These are phyloP conservation scores for Areca catechu DNA, from an alignment of 176 grass and related monocot genomes.

Conservation along the genomic window DNA sequence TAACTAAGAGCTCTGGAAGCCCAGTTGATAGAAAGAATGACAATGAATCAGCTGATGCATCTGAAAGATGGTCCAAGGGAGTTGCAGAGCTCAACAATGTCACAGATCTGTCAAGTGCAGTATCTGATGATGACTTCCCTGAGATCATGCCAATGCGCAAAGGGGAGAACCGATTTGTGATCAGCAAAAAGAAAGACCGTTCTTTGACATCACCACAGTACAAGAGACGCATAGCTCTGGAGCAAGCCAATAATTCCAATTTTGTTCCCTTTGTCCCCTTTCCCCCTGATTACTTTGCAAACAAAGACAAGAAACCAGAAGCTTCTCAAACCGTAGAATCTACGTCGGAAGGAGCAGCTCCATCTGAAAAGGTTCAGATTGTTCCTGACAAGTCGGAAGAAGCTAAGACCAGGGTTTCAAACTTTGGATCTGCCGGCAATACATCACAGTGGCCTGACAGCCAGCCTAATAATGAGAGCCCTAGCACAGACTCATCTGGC, in stretches of 20 bases:
- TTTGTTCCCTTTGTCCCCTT: conserved; percentile 89
- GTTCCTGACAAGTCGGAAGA: neutral
- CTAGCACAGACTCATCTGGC: conserved; percentile 9
- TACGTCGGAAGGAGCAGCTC: conserved; percentile 19
- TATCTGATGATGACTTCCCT: conserved; percentile 45
- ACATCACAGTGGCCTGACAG: conserved; percentile 14
- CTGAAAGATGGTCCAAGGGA: conserved; percentile 40
- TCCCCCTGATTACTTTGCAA: conserved; percentile 82
- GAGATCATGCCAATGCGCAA: conserved; percentile 82
- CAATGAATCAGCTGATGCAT: conserved; percentile 12
- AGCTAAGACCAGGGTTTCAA: neutral
- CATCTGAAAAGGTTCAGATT: conserved; percentile 12
- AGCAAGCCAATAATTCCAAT: conserved; percentile 57
- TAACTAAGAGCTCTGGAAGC: neutral
- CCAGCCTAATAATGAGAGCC: conserved; percentile 22
- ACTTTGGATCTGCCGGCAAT: conserved; percentile 12
- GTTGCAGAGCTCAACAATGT: conserved; percentile 26
- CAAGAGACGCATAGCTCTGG: conserved; percentile 58
- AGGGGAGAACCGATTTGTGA: conserved; percentile 80
- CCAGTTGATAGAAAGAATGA: conserved; percentile 15
- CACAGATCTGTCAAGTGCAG: conserved; percentile 23
- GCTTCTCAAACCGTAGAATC: conserved; percentile 13
- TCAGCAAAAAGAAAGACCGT: conserved; percentile 86
- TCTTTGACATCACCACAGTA: conserved; percentile 62
- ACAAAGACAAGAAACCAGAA: conserved; percentile 52